Conservation (phyloP, 352 stramenopile genomes). For the Phytophthora melonis region DNA sequence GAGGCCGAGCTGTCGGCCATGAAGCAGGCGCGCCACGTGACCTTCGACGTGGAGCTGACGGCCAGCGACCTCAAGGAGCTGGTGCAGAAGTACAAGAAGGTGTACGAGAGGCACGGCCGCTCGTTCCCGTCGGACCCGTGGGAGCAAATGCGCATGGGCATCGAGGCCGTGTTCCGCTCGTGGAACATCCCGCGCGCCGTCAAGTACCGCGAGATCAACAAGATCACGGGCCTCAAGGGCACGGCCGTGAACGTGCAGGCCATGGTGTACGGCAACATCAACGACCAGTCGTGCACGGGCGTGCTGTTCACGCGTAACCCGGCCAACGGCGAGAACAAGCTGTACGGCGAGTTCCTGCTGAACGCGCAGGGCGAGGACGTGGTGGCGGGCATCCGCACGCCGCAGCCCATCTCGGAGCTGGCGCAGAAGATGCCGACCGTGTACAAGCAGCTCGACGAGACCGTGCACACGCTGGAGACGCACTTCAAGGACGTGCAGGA, state of each 20-base stretch:
- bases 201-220: slow-evolving; percentile 42
- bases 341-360: slow-evolving; percentile 40
- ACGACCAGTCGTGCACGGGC: slow-evolving; percentile 34
- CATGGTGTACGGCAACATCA: slow-evolving; percentile 41
- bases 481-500: slow-evolving; percentile 42
- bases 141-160: slow-evolving; percentile 41
- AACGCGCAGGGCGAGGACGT: slow-evolving; percentile 38
- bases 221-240: slow-evolving; percentile 38
- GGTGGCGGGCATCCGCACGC: slow-evolving; percentile 34
- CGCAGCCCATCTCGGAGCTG: slow-evolving; percentile 37
- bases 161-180: slow-evolving; percentile 38
- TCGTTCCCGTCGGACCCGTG: slow-evolving; percentile 36
- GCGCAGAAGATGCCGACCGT: slow-evolving; percentile 33
- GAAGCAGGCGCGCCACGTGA: slow-evolving; percentile 29
- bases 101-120: slow-evolving; percentile 33
- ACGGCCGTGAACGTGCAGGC: slow-evolving; percentile 38
- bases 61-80: slow-evolving; percentile 35
- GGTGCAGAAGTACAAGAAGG: slow-evolving; percentile 37
- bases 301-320: slow-evolving; percentile 40
- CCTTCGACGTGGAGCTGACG: slow-evolving; percentile 36
- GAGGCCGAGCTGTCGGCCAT: slow-evolving; percentile 35
- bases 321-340: slow-evolving; percentile 33
- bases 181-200: slow-evolving; percentile 40
- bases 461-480: slow-evolving; percentile 38
- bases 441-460: slow-evolving; percentile 39